Evolutionary conservation across 768 basidiomycete species (phyloP).

Genomic region (Kwoniella heveanensis): DNA sequence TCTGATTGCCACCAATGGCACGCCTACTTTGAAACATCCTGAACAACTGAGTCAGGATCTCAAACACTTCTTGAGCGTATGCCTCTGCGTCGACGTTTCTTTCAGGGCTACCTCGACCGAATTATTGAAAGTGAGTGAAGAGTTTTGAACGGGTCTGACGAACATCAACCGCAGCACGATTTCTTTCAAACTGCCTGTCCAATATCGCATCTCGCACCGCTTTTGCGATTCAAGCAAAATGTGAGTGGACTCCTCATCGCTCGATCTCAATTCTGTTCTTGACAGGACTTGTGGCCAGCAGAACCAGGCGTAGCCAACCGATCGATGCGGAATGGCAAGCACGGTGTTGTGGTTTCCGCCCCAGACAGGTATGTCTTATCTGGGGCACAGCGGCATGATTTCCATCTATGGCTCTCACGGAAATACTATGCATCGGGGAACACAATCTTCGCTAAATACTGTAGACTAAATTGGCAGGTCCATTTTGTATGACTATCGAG

Average conservation of each 20-base stretch:
- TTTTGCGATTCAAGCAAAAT: conserved; percentile 63
- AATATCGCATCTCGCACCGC: conserved; percentile 75
- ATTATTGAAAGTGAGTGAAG: conserved; percentile 47
- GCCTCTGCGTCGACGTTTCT: conserved; percentile 92
- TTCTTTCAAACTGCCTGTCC: conserved; percentile 89
- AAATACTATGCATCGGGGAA: too few relatives aligned
- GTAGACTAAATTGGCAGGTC: too few relatives aligned
- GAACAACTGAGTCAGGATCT: conserved; percentile 87
- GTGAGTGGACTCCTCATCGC: conserved; percentile 1
- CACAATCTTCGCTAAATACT: too few relatives aligned
- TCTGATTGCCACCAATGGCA: conserved; percentile 97
- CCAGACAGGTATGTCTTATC: too few relatives aligned
- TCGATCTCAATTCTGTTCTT: background rate
- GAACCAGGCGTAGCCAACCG: too few relatives aligned
- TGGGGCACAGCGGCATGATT: too few relatives aligned
- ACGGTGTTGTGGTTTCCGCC: too few relatives aligned
- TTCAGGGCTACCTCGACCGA: conserved; percentile 76
- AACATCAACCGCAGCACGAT: conserved; percentile 69
- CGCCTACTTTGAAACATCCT: conserved; percentile 94
- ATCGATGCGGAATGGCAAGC: too few relatives aligned
- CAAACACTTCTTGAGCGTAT: conserved; percentile 96
- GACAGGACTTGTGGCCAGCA: background rate
- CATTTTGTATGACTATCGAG: too few relatives aligned
- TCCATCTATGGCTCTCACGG: too few relatives aligned
- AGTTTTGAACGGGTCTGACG: too few relatives aligned